A percentile compares a stretch with the other conserved stretches of the same genome.
phyloP scores from a whole-genome alignment of 2,329 filamentous ascomycete genomes.

The Juglanconis oblonga region DNA sequence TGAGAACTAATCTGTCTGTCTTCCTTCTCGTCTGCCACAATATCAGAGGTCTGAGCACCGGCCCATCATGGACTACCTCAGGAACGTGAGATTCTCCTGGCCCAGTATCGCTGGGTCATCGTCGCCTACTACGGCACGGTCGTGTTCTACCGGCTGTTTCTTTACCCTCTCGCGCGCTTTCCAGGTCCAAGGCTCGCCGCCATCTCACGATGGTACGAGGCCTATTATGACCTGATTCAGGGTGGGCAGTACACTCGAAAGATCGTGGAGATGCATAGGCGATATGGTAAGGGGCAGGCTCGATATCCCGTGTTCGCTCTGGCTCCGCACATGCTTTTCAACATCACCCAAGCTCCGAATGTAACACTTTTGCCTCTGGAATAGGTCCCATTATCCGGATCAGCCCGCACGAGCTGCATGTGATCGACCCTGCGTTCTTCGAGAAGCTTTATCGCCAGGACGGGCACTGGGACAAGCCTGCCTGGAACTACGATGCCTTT shows the following conservation, averaged over 20 bases:
- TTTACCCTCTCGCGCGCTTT: slow-evolving; percentile 37
- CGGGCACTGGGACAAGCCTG: slow-evolving; percentile 14
- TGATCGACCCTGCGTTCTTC: slow-evolving; percentile 11
- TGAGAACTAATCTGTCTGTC: too few relatives aligned
- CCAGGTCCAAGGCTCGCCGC: slow-evolving; percentile 39
- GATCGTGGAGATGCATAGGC: slow-evolving; percentile 38
- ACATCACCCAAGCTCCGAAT: background rate
- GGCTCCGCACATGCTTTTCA: background rate
- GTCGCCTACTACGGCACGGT: background rate
- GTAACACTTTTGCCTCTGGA: background rate
- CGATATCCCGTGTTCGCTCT: background rate
- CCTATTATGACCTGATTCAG: slow-evolving; percentile 42
- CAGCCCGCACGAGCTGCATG: slow-evolving; percentile 8
- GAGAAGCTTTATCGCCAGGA: slow-evolving; percentile 18
- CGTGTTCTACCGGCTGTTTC: slow-evolving; percentile 26
- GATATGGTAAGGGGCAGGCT: slow-evolving; percentile 31
- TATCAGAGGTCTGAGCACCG: too few relatives aligned
- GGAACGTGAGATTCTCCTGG: background rate
- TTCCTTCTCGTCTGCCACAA: too few relatives aligned
- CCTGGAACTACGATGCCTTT: slow-evolving; percentile 14
- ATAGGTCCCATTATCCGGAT: slow-evolving; percentile 3
- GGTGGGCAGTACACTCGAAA: slow-evolving; percentile 41
- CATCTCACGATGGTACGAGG: slow-evolving; percentile 37
- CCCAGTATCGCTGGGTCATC: background rate
- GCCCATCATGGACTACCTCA: background rate